phyloP scores from a whole-genome alignment of 306 rosid species.

The Sesbania bispinosa region DNA sequence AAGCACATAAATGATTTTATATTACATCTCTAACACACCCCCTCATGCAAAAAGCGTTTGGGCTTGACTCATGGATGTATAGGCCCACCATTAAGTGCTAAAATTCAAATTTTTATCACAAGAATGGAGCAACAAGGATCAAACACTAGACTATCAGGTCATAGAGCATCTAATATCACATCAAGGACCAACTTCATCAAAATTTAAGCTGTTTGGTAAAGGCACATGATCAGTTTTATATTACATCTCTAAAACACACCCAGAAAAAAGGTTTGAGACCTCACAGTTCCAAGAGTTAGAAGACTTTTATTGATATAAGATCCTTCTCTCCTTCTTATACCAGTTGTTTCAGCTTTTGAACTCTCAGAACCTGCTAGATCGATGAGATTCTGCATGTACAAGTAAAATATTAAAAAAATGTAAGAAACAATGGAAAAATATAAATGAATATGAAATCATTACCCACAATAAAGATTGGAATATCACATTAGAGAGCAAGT shows the following conservation, averaged over 20 bases:
- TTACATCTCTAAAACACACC: neutral
- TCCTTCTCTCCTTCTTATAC: constrained; percentile 96
- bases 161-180: neutral
- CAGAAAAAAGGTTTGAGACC: constrained; percentile 48
- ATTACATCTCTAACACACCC: neutral
- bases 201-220: neutral
- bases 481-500: constrained; percentile 26
- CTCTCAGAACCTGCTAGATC: constrained; percentile 99
- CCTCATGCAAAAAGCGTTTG: neutral
- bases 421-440: constrained; percentile 21
- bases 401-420: constrained; percentile 45
- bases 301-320: constrained; percentile 96
- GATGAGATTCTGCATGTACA: constrained; percentile 94
- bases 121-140: neutral
- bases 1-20: neutral
- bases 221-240: neutral
- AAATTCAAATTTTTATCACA: neutral
- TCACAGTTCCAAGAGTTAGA: constrained; percentile 98
- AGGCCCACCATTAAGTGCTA: neutral
- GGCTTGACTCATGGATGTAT: neutral
- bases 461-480: neutral
- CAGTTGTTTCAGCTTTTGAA: constrained; percentile 99
- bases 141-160: neutral
- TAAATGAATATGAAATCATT: constrained; percentile 20
- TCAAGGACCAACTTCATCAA: neutral